Evolutionary conservation across 495 filamentous ascomycete genomes (phyloP), one percentile per base, ranked within the genome.

Genomic region (Achaetomiella virescens): DNA sequence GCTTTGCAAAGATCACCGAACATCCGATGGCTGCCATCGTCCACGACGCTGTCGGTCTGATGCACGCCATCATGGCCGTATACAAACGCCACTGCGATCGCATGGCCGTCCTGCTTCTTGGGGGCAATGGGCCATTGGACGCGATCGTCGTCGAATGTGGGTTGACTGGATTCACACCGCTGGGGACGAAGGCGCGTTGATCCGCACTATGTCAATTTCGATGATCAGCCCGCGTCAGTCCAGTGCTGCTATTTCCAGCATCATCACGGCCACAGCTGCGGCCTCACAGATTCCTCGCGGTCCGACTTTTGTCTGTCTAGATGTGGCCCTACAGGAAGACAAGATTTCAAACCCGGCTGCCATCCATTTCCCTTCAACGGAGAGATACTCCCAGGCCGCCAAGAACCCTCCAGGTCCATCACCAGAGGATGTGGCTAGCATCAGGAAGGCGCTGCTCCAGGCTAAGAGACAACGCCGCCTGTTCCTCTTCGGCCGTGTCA

Each of bases 61-160:
- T 51, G 48, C 33, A 51, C 21, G 48, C 35, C 1, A 25, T 7
- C 22, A 41, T 51, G 48, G 48, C 48, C 20, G 17, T 51, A 9
- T 38, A 51, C 24, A 51, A 51, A 15, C 33, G 33, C 18, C 48
- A 51, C 35, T 41, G 33, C n/a, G 48, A 51, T 21, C 48, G 48
- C 21, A 20, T 18, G 11, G 20, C 35, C 0, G 33, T 51, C 8
- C 48, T 41, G 0, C 3, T 51, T 2, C 24, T 51, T 12, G 48
- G 48, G 18, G 48, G 48, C 12, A 51, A 40, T 12, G 48, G 37
- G 9, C 48, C 33, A 5, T 35, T 51, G n/a, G 36, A 51, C 24
- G 33, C 48, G 0, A 17, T 14, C 48, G 33, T 20, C 48, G 36
- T 10, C 33, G 37, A 3, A 22, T 29, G n/a, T 41, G 37, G 48